Base-by-base conservation (phyloP, 2,329 filamentous ascomycete genomes). In the Lachnellula hyalina region DNA sequence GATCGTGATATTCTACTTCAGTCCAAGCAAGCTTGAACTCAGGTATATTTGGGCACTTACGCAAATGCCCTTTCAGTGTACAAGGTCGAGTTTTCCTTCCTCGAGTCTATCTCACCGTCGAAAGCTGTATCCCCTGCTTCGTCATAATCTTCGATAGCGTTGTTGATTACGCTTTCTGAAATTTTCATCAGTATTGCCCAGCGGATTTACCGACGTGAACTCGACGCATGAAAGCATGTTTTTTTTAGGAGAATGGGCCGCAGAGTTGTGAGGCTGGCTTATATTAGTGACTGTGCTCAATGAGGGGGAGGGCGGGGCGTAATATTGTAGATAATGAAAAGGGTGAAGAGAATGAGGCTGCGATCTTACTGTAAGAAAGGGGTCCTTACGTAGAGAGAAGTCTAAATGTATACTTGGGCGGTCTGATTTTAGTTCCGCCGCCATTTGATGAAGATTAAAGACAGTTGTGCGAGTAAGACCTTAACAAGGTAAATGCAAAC, bases 11-110 rank as follows among this genome's bases (percentile, higher is more conserved):
- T 11, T 32, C 28, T 32, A 32, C 28, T 28, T 9, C 7, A 28
- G 28, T 8, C 7, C 28, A 6, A 28, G 28, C 28, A 28, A 8
- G 28, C 6, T 28, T 28, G 28, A 28, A 28, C 28, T 28, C 28
- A 28, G 28, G 28, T 11, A 32, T 8, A 32, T 9, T 11, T 1
- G 28, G 14, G 36, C 36, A 34, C n/a, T 12, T 12, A 6, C 11
- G 19, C 41, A 14, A 19, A 11, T 21, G 11, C 6, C 41, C 7
- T 21, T 23, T 44, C 41, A 64, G 42, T 63, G 65, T 5, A 85
- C 75, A 67, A 81, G 6, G 85, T 74, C 62, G 86, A 86, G 57
- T 85, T 82, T 63, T 85, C 82, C 58, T 85, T 85, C 68, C 79
- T 72, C 62, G 80, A 67, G 65, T 85, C 82, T 15, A 81, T 85